Conservation (phyloP, 2,329 filamentous ascomycete genomes). For the Hortaea sp. region DNA sequence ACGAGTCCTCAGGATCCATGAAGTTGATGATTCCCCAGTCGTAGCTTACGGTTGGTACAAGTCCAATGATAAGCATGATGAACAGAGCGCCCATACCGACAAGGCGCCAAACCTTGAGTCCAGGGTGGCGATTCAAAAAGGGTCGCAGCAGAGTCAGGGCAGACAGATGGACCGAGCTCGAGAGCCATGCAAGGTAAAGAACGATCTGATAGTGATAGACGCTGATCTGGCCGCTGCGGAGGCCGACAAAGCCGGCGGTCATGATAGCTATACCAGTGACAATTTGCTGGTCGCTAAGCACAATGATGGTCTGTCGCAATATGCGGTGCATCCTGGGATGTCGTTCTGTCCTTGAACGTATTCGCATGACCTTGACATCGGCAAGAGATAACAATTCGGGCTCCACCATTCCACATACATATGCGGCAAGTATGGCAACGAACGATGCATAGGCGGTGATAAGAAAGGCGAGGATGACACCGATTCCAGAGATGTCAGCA, state of each 20-base stretch:
- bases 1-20: neutral
- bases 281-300: constrained; percentile 22
- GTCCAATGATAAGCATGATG: constrained; percentile 9
- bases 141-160: constrained; percentile 12
- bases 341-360: neutral
- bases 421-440: no score
- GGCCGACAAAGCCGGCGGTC: constrained; percentile 12
- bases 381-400: no score
- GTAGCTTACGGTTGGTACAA: constrained; percentile 9
- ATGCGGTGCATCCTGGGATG: neutral
- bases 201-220: constrained; percentile 21
- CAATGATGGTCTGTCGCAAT: constrained; percentile 9
- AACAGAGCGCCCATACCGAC: constrained; percentile 14
- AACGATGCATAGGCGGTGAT: no score
- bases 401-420: no score
- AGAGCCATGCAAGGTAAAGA: constrained; percentile 22
- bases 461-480: no score
- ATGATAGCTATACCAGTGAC: constrained; percentile 21
- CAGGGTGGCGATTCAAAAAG: constrained; percentile 7
- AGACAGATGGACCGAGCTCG: constrained; percentile 18
- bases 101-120: constrained; percentile 12
- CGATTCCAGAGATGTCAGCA: no score
- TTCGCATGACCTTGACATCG: neutral
- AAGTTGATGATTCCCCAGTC: constrained; percentile 8
- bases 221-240: constrained; percentile 10